Base-by-base conservation (phyloP, 805 yeast species). In the Komagataella pastoris region DNA sequence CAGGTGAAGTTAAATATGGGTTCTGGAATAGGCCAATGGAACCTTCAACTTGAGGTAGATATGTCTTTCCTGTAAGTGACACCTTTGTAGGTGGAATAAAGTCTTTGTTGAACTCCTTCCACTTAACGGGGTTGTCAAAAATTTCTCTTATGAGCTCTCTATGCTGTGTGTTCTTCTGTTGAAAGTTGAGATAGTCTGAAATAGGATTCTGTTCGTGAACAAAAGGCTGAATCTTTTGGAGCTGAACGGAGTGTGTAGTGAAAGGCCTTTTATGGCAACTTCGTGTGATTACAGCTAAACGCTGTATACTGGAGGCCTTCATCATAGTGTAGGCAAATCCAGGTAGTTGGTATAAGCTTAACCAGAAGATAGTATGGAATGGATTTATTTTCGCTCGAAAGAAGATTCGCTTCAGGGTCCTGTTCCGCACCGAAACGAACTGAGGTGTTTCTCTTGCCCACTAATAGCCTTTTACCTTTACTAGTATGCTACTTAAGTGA, bases 21-120 rank as follows among this genome's bases (percentile, higher is more conserved):
- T 91, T 90, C 50, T 75, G 72, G 62, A 93, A 90, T 30, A 91
- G 71, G 0, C 97, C 97, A 1, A 76, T 71, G 3, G 64, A 58
- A 30, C 40, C 40, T 30, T 10, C 52, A 55, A 6, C 58, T 50
- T 43, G 47, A 21, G 44, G 44, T 47, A 49, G 18, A 47, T 45
- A 21, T 40, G 21, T 30, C 52, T 23, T 49, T 30, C 40, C 46
- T 52, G 51, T 47, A 45, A 18, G 44, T 47, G 23, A 45, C 44
- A 44, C 51, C 18, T 53, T 51, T n/a, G n/a, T 48, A 36, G 7
- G 19, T n/a, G 40, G 40, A 30, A 30, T 30, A 8, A 30, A 30
- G n/a, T 17, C 17, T 49, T 64, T 66, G 57, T 74, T 79, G 62
- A 81, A 77, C 45, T 70, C 65, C 19, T 68, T 60, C 79, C 86